A percentile compares a stretch with the other conserved stretches of the same genome.
phyloP scores from a whole-genome alignment of 2,329 filamentous ascomycete species.

The Microthyrium microscopicum region DNA sequence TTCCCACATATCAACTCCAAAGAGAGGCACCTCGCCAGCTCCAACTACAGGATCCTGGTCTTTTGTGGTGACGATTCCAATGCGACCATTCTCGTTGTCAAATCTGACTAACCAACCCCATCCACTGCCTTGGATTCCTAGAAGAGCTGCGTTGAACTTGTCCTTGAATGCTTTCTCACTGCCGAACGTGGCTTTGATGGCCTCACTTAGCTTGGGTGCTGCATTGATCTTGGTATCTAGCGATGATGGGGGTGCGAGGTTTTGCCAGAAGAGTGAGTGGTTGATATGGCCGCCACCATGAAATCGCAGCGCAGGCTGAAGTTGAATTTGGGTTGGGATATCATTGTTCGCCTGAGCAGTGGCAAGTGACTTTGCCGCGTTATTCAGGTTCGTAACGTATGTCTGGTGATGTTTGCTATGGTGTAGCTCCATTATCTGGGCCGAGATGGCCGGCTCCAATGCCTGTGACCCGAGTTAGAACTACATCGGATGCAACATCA shows the following conservation, averaged over 20 bases:
- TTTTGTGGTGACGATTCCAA: slow-evolving; percentile 66
- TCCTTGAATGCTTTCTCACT: slow-evolving; percentile 47
- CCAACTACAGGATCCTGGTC: slow-evolving; percentile 65
- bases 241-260: slow-evolving; percentile 47
- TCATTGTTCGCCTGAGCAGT: slow-evolving; percentile 40
- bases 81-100: slow-evolving; percentile 24
- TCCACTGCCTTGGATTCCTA: slow-evolving; percentile 65
- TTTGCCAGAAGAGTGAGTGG: slow-evolving; percentile 85
- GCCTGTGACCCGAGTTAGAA: slow-evolving; percentile 28
- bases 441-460: slow-evolving; percentile 56
- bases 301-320: slow-evolving; percentile 65
- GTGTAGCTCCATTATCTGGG: slow-evolving; percentile 68
- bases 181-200: slow-evolving; percentile 53
- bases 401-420: slow-evolving; percentile 65
- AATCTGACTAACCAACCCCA: slow-evolving; percentile 77
- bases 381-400: slow-evolving; percentile 63
- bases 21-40: slow-evolving; percentile 45
- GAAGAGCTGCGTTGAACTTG: slow-evolving; percentile 46
- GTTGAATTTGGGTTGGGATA: slow-evolving; percentile 45
- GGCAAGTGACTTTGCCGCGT: slow-evolving; percentile 42
- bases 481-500: not conserved
- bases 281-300: slow-evolving; percentile 89
- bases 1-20: slow-evolving; percentile 85
- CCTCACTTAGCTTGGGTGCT: slow-evolving; percentile 38
- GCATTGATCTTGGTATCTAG: slow-evolving; percentile 40